Evolutionary conservation across 2,329 filamentous ascomycete species (phyloP).

Genomic region (Fusarium oxysporum): DNA sequence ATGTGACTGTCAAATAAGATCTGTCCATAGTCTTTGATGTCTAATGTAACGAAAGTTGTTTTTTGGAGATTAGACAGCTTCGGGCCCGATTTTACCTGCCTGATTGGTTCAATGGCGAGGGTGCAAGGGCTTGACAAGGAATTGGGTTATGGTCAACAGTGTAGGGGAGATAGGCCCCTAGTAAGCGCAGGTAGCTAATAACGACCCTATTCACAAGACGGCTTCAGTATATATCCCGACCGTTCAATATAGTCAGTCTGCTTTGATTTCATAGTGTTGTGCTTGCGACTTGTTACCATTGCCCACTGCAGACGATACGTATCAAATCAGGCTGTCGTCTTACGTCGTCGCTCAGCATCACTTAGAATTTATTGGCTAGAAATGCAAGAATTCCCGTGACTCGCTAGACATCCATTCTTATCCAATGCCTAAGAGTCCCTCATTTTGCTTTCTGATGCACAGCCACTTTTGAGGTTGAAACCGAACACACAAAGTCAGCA

Average conservation of each 20-base stretch:
- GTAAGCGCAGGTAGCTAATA: background rate
- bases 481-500: rapidly evolving
- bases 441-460: background rate
- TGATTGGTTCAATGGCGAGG: rapidly evolving
- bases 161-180: too few relatives aligned
- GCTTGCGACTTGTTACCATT: background rate
- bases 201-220: background rate
- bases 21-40: rapidly evolving
- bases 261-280: rapidly evolving
- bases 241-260: rapidly evolving
- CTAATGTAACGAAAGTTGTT: rapidly evolving
- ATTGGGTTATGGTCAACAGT: rapidly evolving
- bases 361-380: background rate
- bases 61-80: rapidly evolving
- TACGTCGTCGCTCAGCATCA: rapidly evolving
- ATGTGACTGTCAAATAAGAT: rapidly evolving
- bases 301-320: background rate
- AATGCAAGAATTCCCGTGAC: background rate
- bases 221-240: rapidly evolving
- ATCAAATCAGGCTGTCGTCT: background rate
- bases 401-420: rapidly evolving
- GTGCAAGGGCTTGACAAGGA: background rate
- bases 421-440: rapidly evolving
- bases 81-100: rapidly evolving
- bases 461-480: background rate